These are phyloP conservation scores for Henckelia pumila DNA, from an alignment of 257 asterid species.

Conservation along the genomic window DNA sequence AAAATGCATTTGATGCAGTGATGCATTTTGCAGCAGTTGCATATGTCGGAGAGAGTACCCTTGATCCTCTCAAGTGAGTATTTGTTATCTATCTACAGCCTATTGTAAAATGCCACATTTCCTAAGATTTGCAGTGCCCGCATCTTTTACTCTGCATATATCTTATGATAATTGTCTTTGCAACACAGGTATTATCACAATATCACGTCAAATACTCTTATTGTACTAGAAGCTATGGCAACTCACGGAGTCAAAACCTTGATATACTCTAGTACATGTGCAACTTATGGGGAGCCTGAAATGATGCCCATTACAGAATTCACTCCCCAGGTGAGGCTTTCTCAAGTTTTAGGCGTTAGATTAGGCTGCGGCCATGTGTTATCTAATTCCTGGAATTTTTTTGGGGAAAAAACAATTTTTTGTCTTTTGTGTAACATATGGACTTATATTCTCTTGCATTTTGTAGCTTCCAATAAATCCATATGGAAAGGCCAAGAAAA, in stretches of 20 bases:
- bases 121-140: not conserved
- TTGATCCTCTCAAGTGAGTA: constrained; percentile 79
- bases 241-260: constrained; percentile 60
- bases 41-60: constrained; percentile 94
- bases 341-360: not conserved
- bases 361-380: too few species aligned
- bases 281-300: constrained; percentile 92
- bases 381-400: too few species aligned
- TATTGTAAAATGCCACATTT: not conserved
- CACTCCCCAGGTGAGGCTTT: constrained; percentile 59
- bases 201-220: constrained; percentile 87
- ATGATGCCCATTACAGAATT: constrained; percentile 85
- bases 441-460: constrained; percentile 18
- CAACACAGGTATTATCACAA: constrained; percentile 87
- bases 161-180: constrained; percentile 21
- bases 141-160: not conserved
- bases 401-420: not conserved
- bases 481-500: constrained; percentile 95
- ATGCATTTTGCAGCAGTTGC: constrained; percentile 99
- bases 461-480: constrained; percentile 87
- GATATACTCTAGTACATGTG: constrained; percentile 90
- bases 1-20: constrained; percentile 71
- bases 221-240: constrained; percentile 75
- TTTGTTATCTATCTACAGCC: not conserved
- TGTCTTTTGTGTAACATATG: not conserved